Evolutionary conservation across 352 stramenopile species (phyloP).

Genomic region (Globisporangium cylindrosporum): DNA sequence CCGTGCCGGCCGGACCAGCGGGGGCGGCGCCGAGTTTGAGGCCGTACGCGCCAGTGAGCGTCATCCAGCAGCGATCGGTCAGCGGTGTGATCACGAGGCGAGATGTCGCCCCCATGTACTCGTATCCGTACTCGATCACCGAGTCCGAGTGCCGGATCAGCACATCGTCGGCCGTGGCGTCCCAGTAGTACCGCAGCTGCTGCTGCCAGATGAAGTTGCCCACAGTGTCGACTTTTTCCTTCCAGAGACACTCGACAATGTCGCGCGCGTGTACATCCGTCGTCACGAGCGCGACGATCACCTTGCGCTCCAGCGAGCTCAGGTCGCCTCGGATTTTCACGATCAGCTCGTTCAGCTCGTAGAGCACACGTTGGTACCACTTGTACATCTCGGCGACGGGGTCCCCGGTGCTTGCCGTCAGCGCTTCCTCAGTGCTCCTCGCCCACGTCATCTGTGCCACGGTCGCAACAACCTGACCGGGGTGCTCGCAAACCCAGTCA

Average conservation of each 20-base stretch:
- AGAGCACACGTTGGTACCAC: constrained; percentile 75
- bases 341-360: constrained; percentile 90
- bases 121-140: constrained; percentile 91
- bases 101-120: constrained; percentile 93
- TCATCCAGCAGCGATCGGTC: constrained; percentile 96
- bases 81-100: constrained; percentile 82
- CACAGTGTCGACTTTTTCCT: constrained; percentile 59
- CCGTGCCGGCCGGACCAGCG: constrained; percentile 92
- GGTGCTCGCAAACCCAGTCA: constrained; percentile 88
- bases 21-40: constrained; percentile 93
- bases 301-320: constrained; percentile 84
- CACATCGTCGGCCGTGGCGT: constrained; percentile 85
- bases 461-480: constrained; percentile 91
- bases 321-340: constrained; percentile 90
- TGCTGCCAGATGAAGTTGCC: constrained; percentile 94
- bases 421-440: constrained; percentile 81
- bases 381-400: constrained; percentile 50
- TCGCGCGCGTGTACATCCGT: constrained; percentile 91
- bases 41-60: constrained; percentile 91
- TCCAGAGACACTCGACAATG: constrained; percentile 78
- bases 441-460: constrained; percentile 94
- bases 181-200: constrained; percentile 94
- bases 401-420: constrained; percentile 32
- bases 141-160: constrained; percentile 88
- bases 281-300: constrained; percentile 93